Conservation (phyloP, 768 basidiomycete species). For the Strobilomyces confusus region DNA sequence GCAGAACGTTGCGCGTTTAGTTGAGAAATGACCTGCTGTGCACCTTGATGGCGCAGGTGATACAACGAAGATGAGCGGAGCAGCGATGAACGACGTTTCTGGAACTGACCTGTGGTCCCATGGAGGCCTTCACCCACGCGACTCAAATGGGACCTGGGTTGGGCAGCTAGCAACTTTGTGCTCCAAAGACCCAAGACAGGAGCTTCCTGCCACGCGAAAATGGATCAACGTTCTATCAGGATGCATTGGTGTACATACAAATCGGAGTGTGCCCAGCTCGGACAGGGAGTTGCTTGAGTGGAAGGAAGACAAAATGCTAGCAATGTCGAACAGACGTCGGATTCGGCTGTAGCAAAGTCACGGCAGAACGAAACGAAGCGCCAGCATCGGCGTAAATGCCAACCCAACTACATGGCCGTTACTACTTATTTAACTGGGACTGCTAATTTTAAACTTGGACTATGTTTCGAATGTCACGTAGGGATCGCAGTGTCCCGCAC, state of each 20-base stretch:
- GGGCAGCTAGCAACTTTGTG: conserved; percentile 4
- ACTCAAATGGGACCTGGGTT: conserved; percentile 15
- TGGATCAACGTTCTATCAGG: neutral
- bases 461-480: too few relatives aligned
- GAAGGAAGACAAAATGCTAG: neutral
- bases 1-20: conserved; percentile 38
- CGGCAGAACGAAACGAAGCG: too few relatives aligned
- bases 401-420: too few relatives aligned
- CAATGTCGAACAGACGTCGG: neutral
- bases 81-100: neutral
- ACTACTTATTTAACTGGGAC: too few relatives aligned
- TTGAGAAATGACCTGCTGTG: conserved; percentile 45
- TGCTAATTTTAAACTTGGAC: too few relatives aligned
- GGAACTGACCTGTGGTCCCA: conserved; percentile 19
- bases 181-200: too few relatives aligned
- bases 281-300: neutral
- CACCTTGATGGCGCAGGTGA: conserved; percentile 38
- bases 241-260: neutral
- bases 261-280: neutral
- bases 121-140: conserved; percentile 19
- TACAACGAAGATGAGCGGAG: conserved; percentile 1
- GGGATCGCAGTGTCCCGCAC: neutral
- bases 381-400: too few relatives aligned
- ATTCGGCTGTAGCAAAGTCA: too few relatives aligned
- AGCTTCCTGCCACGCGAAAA: too few relatives aligned